Evolutionary conservation across 495 filamentous ascomycete genomes (phyloP), one percentile per base, ranked within the genome.

Genomic region (Penicillium malachiteum): DNA sequence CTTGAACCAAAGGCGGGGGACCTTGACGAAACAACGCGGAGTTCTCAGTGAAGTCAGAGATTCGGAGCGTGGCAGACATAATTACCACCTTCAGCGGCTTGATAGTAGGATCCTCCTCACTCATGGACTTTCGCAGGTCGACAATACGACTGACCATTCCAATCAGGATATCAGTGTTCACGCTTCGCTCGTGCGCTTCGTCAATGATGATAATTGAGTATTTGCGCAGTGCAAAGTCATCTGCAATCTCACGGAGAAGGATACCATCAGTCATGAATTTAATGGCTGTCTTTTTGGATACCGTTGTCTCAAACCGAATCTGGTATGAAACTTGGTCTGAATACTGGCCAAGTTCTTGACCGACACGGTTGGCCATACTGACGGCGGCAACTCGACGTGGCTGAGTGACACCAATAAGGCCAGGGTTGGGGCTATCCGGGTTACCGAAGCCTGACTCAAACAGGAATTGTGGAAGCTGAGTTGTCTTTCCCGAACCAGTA

Each of bases 201-300:
- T 99, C 95, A 63, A 99, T 91, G 41, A 99, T 80, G 41, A 99
- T 87, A 40, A 87, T 85, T 3, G 92, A 96, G 69, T 99, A 99
- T 56, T 96, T 96, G n/a, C 78, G 83, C 26, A 99, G 75, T 4
- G 89, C 76, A 68, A 97, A 93, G 66, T 99, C 95, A 54, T 93
- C 84, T 0, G 89, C 84, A 42, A 96, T 87, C 65, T 99, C 95
- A 47, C 93, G 85, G 12, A 99, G 80, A 52, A 99, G 77, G 21
- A 99, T 91, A 77, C 95, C 95, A 68, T 99, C 95, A 0, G 95
- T 99, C 91, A 99, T 97, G 72, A 97, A 99, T 70, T 99, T 99
- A 67, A 97, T 86, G 2, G 92, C 87, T 0, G 95, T 99, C 55
- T 92, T 87, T 39, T 83, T 80, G n/a, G 83, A 83, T 2, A 87